phyloP scores from a whole-genome alignment of 2,329 filamentous ascomycete species.

The Hysterium pulicare region DNA sequence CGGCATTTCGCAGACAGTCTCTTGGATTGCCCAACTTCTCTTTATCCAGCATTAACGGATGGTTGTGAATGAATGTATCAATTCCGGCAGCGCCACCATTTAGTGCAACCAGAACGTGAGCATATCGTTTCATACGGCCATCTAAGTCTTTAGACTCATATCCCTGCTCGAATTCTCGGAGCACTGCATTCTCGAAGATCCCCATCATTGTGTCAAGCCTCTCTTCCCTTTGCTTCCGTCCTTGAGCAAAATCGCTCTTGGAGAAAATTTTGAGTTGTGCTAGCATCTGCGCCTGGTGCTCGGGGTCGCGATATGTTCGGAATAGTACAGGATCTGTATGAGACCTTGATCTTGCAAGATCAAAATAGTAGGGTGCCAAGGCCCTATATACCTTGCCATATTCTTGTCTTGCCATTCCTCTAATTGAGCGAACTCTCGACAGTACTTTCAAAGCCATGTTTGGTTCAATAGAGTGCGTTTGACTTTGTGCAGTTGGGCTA shows the following conservation, averaged over 20 bases:
- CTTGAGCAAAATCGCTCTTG: slow-evolving; percentile 74
- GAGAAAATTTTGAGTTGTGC: slow-evolving; percentile 75
- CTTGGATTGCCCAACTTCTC: slow-evolving; percentile 69
- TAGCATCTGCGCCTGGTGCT: slow-evolving; percentile 87
- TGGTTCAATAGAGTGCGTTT: slow-evolving; percentile 47
- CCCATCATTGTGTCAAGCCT: slow-evolving; percentile 70
- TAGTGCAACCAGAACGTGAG: slow-evolving; percentile 75
- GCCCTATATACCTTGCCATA: slow-evolving; percentile 90
- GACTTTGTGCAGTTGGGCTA: slow-evolving; percentile 18
- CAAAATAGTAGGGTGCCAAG: slow-evolving; percentile 82
- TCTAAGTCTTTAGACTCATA: slow-evolving; percentile 87
- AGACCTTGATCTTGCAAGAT: slow-evolving; percentile 68
- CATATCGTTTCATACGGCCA: slow-evolving; percentile 84
- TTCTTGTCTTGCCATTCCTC: slow-evolving; percentile 82
- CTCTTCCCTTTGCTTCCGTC: slow-evolving; percentile 67
- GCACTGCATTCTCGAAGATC: slow-evolving; percentile 85
- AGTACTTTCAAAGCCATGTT: slow-evolving; percentile 67
- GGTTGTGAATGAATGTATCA: slow-evolving; percentile 84
- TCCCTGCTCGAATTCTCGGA: slow-evolving; percentile 89
- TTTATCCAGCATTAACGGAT: slow-evolving; percentile 74
- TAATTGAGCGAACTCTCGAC: slow-evolving; percentile 68
- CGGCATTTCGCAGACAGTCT: slow-evolving; percentile 73
- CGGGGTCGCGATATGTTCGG: slow-evolving; percentile 79
- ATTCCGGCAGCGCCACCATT: slow-evolving; percentile 77
- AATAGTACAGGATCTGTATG: slow-evolving; percentile 83